Evolutionary conservation across 2,329 filamentous ascomycete species (phyloP).

Genomic region (Davidsoniella australis): DNA sequence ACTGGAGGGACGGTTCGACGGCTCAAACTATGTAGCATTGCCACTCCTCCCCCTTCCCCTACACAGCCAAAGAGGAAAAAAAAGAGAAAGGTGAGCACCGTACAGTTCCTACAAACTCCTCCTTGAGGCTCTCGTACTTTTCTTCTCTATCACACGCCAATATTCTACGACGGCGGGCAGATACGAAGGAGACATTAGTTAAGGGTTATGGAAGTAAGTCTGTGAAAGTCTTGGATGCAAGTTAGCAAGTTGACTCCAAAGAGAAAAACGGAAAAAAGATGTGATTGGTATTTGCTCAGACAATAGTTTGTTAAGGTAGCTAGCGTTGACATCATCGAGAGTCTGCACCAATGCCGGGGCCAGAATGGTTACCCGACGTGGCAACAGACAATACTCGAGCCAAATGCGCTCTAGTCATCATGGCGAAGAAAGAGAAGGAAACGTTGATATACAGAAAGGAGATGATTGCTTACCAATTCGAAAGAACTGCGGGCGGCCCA

Average conservation of each 20-base stretch:
- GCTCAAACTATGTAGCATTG: no score
- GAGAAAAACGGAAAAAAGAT: background rate
- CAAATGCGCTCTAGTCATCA: slow-evolving; percentile 99
- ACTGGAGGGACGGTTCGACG: background rate
- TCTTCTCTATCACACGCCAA: slow-evolving; percentile 88
- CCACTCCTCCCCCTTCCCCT: no score
- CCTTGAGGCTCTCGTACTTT: slow-evolving; percentile 61
- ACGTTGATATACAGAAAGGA: background rate
- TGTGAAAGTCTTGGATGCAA: slow-evolving; percentile 2
- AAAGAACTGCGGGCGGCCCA: slow-evolving; percentile 12
- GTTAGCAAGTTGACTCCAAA: slow-evolving; percentile 8
- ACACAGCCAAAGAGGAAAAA: no score
- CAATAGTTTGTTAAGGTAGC: slow-evolving; percentile 74
- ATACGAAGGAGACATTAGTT: slow-evolving; percentile 1
- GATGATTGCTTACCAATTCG: slow-evolving; percentile 23
- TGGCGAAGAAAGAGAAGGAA: slow-evolving; percentile 22
- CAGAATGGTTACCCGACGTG: slow-evolving; percentile 58
- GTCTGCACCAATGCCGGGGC: slow-evolving; percentile 40
- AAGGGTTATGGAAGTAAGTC: background rate
- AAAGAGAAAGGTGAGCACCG: slow-evolving; percentile 18
- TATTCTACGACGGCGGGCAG: slow-evolving; percentile 40
- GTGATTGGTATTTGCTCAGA: slow-evolving; percentile 44
- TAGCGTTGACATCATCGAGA: slow-evolving; percentile 98
- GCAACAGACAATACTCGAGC: slow-evolving; percentile 81
- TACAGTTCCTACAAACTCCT: slow-evolving; percentile 82